Percentiles rank a stretch among this genome's conserved stretches.
Evolutionary conservation across 805 yeast species (phyloP).

Genomic region (Lipomyces spencermartinsiae): DNA sequence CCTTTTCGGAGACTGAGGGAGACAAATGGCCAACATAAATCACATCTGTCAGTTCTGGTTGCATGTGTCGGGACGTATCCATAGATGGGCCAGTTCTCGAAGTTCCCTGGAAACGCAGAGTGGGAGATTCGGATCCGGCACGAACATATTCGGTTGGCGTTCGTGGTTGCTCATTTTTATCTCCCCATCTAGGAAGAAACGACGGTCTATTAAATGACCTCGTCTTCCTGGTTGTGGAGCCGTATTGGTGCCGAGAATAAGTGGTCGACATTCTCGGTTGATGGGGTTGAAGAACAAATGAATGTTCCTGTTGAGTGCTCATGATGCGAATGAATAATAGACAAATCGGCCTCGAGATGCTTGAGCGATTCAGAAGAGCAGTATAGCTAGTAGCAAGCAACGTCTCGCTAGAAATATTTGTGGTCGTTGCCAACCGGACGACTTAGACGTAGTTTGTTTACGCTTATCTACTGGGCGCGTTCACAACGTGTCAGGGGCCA

Average conservation of each 20-base stretch:
- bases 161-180: neutral
- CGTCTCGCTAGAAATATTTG: neutral
- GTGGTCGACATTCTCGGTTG: neutral
- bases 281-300: neutral
- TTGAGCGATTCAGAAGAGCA: neutral
- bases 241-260: neutral
- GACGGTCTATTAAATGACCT: neutral
- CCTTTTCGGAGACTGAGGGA: constrained; percentile 11
- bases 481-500: constrained; percentile 3
- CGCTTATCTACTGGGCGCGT: neutral
- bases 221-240: constrained; percentile 2
- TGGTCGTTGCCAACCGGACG: neutral
- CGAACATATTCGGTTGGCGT: neutral
- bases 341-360: neutral
- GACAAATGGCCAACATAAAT: constrained; percentile 27
- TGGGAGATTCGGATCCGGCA: neutral
- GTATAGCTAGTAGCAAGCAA: neutral
- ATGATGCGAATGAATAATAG: neutral
- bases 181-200: neutral
- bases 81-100: neutral
- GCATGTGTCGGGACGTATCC: neutral
- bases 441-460: neutral
- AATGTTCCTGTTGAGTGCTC: neutral
- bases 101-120: neutral
- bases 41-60: constrained; percentile 2